Percentiles rank a stretch among this genome's conserved stretches.
phyloP scores from a whole-genome alignment of 2,329 filamentous ascomycete species.

The Fusarium citri region DNA sequence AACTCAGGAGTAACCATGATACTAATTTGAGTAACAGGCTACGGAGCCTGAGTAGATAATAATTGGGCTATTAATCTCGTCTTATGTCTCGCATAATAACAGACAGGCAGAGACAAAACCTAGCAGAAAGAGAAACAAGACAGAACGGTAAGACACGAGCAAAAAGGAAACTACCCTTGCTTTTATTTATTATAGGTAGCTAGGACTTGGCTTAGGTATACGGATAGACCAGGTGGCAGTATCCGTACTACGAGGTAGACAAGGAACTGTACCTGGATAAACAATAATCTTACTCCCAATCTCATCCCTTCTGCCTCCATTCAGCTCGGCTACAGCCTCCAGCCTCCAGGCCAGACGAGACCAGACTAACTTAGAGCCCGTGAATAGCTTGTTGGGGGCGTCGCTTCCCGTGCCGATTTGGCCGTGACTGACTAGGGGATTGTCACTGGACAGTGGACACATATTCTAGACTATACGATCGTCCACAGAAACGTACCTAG shows the following conservation, averaged over 20 bases:
- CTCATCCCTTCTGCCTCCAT: neutral
- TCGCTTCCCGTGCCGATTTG: constrained; percentile 35
- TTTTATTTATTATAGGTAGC: neutral
- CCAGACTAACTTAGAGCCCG: constrained; percentile 15
- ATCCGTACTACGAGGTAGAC: neutral
- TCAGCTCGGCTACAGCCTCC: neutral
- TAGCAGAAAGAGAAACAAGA: constrained; percentile 20
- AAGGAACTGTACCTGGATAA: neutral
- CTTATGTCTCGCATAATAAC: constrained; percentile 21
- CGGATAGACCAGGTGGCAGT: neutral
- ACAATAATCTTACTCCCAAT: neutral
- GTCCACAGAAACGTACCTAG: neutral
- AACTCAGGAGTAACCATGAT: constrained; percentile 31
- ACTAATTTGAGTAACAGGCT: constrained; percentile 29
- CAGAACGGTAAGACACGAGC: neutral
- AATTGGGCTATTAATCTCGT: constrained; percentile 30
- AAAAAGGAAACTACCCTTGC: neutral
- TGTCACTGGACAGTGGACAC: constrained; percentile 22
- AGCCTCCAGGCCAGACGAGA: neutral
- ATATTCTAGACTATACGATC: constrained; percentile 17
- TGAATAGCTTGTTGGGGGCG: constrained; percentile 33
- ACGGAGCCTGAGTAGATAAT: constrained; percentile 1
- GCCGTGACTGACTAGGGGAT: constrained; percentile 23
- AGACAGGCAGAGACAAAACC: neutral
- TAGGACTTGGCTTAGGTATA: neutral